Conservation (phyloP, 805 yeast species). For the Myxozyma nipponensis region DNA sequence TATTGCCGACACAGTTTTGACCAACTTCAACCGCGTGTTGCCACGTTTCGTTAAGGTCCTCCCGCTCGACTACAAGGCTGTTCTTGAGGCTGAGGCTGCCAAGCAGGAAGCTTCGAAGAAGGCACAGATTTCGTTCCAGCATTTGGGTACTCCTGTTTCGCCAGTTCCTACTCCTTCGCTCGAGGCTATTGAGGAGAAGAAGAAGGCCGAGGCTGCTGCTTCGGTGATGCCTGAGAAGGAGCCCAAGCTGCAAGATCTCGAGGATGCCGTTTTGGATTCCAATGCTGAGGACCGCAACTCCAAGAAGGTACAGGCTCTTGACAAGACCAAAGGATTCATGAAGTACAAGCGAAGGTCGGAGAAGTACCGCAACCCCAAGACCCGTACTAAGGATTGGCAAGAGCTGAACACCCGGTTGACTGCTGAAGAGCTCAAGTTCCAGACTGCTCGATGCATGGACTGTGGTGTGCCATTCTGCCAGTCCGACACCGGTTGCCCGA, state of each 20-base stretch:
- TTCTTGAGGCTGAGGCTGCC: conserved; percentile 70
- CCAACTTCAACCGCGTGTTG: conserved; percentile 81
- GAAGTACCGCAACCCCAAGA: conserved; percentile 70
- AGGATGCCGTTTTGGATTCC: conserved; percentile 76
- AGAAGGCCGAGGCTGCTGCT: conserved; percentile 81
- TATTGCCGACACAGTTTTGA: conserved; percentile 76
- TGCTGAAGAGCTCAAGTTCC: conserved; percentile 80
- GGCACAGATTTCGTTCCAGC: conserved; percentile 36
- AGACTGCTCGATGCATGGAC: conserved; percentile 98
- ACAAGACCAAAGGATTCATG: conserved; percentile 86
- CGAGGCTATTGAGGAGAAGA: conserved; percentile 44
- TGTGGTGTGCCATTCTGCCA: conserved; percentile 99
- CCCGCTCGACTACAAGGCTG: conserved; percentile 87
- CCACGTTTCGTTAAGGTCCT: conserved; percentile 81
- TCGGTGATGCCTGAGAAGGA: conserved; percentile 42
- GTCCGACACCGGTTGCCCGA: conserved; percentile 96
- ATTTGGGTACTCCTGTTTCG: conserved; percentile 20
- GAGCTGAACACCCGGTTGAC: conserved; percentile 78
- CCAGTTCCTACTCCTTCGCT: conserved; percentile 9
- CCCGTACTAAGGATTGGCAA: conserved; percentile 85
- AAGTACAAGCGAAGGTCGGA: conserved; percentile 88
- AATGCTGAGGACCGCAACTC: conserved; percentile 61
- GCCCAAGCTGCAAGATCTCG: conserved; percentile 84
- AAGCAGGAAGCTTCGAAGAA: conserved; percentile 60
- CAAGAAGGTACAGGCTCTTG: conserved; percentile 56